These are phyloP conservation scores for Phytophthora hibernalis DNA, from an alignment of 352 stramenopile species.

Conservation along the genomic window DNA sequence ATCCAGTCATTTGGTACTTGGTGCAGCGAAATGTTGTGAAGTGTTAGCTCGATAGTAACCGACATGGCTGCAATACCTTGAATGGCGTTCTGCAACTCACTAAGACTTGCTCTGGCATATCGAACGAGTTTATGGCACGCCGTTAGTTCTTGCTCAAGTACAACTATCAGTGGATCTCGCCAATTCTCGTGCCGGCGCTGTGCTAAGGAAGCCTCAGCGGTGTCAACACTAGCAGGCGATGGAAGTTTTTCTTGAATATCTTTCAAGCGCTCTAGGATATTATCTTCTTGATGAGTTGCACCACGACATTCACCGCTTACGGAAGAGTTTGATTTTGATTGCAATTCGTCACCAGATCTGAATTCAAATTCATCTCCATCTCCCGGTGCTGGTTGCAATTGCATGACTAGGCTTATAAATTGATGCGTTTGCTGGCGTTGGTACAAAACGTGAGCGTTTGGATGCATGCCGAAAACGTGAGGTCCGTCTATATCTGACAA, in stretches of 20 bases:
- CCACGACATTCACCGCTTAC: neutral
- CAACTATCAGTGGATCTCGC: constrained; percentile 63
- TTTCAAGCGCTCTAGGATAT: constrained; percentile 23
- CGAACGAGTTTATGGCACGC: constrained; percentile 58
- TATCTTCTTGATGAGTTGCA: constrained; percentile 7
- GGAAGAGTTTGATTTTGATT: neutral
- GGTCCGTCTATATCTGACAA: constrained; percentile 60
- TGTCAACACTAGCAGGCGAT: constrained; percentile 7
- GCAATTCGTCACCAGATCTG: neutral
- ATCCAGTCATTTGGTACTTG: constrained; percentile 67
- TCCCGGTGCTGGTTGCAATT: constrained; percentile 40
- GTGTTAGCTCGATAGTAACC: constrained; percentile 53
- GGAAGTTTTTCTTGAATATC: constrained; percentile 39
- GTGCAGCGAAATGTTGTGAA: constrained; percentile 53
- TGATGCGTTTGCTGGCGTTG: constrained; percentile 63
- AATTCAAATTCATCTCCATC: constrained; percentile 4
- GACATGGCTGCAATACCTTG: constrained; percentile 69
- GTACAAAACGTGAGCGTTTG: constrained; percentile 79
- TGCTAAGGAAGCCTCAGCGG: constrained; percentile 2
- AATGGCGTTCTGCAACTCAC: constrained; percentile 64
- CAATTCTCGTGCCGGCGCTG: neutral
- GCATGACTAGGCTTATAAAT: constrained; percentile 42
- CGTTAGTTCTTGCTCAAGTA: constrained; percentile 70
- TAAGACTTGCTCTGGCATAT: constrained; percentile 47
- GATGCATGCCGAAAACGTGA: constrained; percentile 85